Conservation (phyloP, 441 rosid species). For the Brassica hybrid region DNA sequence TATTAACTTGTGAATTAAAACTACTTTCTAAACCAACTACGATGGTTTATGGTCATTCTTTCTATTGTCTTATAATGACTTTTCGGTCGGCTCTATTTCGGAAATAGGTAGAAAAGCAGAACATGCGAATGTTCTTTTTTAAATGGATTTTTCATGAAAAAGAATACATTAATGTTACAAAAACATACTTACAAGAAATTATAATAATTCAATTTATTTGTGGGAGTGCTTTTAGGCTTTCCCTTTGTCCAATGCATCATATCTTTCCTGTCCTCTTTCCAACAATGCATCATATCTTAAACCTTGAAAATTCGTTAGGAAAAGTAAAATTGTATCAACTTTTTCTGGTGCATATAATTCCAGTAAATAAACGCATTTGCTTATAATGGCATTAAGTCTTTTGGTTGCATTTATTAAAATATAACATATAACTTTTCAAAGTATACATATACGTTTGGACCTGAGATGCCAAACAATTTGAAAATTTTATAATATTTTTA, state of each 20-base stretch:
- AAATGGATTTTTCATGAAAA: conserved; percentile 3
- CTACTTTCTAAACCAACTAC: not conserved
- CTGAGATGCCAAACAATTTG: not conserved
- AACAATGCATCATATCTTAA: conserved; percentile 38
- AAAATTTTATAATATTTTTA: not conserved
- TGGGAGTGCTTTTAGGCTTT: conserved; percentile 51
- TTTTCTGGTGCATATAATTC: not conserved
- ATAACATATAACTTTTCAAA: not conserved
- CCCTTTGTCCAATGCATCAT: conserved; percentile 53
- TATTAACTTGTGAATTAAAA: not conserved
- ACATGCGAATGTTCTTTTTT: conserved; percentile 37
- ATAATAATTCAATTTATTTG: conserved; percentile 10
- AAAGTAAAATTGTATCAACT: conserved; percentile 7
- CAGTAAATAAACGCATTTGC: not conserved
- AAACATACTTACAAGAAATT: not conserved
- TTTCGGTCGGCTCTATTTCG: conserved; percentile 34
- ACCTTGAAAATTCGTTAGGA: conserved; percentile 8
- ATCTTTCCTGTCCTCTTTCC: conserved; percentile 45
- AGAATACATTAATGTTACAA: conserved; percentile 19
- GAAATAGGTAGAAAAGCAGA: conserved; percentile 26
- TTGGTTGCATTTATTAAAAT: not conserved
- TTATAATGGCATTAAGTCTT: not conserved
- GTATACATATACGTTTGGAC: not conserved
- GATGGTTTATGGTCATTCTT: conserved; percentile 3
- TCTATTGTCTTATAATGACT: not conserved